Evolutionary conservation across 306 rosid genomes (phyloP).

Genomic region (Vigna unguiculata): DNA sequence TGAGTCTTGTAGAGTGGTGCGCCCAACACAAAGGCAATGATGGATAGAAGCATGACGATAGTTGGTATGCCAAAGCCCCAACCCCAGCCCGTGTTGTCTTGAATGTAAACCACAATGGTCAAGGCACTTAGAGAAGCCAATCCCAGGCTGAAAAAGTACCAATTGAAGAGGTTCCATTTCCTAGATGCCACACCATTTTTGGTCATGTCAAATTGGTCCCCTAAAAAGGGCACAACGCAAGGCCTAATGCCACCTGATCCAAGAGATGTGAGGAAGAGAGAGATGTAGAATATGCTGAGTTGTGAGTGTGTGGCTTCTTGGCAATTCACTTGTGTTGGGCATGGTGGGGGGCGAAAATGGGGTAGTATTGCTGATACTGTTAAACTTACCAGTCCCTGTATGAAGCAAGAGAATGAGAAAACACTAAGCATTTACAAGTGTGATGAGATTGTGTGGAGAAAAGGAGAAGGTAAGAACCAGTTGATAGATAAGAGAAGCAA

Average conservation of each 20-base stretch:
- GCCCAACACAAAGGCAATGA: constrained; percentile 68
- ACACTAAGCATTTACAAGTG: too few species aligned
- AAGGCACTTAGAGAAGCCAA: constrained; percentile 76
- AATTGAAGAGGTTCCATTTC: constrained; percentile 79
- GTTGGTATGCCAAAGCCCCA: constrained; percentile 90
- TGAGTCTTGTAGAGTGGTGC: constrained; percentile 62
- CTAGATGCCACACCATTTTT: constrained; percentile 56
- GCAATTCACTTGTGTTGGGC: constrained; percentile 72
- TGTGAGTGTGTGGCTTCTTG: constrained; percentile 63
- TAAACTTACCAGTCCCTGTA: constrained; percentile 63
- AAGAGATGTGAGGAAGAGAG: constrained; percentile 69
- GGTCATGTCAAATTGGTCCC: constrained; percentile 82
- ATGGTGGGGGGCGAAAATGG: constrained; percentile 64
- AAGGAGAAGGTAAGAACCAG: constrained; percentile 48
- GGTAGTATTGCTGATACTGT: constrained; percentile 72
- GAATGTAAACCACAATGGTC: constrained; percentile 75
- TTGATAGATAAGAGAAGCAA: constrained; percentile 58
- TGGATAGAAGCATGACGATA: constrained; percentile 66
- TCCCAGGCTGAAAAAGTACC: constrained; percentile 72
- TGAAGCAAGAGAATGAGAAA: constrained; percentile 4
- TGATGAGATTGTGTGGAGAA: background rate
- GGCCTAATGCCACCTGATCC: constrained; percentile 85
- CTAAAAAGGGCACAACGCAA: constrained; percentile 75
- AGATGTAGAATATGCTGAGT: constrained; percentile 53
- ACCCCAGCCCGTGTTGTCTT: constrained; percentile 86